Base-by-base conservation (phyloP, 164 flowering plant species). In the Berberis vulgaris region DNA sequence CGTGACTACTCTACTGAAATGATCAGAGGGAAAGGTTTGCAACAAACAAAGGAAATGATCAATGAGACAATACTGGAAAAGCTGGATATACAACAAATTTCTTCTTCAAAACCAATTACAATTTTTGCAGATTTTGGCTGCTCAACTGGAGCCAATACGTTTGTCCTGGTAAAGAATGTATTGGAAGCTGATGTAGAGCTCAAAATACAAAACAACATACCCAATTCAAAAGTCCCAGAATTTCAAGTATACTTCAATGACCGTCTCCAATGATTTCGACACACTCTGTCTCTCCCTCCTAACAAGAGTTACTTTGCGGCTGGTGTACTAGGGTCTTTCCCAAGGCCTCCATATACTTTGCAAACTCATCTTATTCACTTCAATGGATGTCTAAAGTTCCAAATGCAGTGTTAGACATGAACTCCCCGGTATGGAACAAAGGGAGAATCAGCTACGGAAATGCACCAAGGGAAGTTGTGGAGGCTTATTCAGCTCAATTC, bases 301-400 rank as follows among this genome's bases (percentile, higher is more conserved):
- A 61, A 68, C 26, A 71, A 62, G 12, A 6, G 9, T 1, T 73
- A 77, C 66, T 72, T 69, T 38, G 69, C 65, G 0, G 73, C 71
- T 0, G 78, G 69, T 3, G 75, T 68, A 2, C 78, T 4, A 68
- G 73, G 4, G 52, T 78, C 9, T 75, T 78, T 52, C 81, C 81
- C 1, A 54, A 49, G 43, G 55, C 65, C 13, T 65, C 69, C 5
- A 64, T 75, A 38, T 63, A 72, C 50, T 60, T 72, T 8, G 71
- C 68, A 7, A 69, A 72, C 61, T 78, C 81, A 0, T 67, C 71
- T 11, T 58, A 43, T 57, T 57, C 78, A 0, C 57, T 75, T 1
- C 76, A 78, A 0, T 78, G 81, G 81, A 64, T 78, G 7, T 61
- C 76, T 4, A 42, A n/a, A 43, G 73, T 72, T 0, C 74, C 78